Evolutionary conservation across 2,329 filamentous ascomycete genomes (phyloP).

Genomic region (Graphilbum fragrans): DNA sequence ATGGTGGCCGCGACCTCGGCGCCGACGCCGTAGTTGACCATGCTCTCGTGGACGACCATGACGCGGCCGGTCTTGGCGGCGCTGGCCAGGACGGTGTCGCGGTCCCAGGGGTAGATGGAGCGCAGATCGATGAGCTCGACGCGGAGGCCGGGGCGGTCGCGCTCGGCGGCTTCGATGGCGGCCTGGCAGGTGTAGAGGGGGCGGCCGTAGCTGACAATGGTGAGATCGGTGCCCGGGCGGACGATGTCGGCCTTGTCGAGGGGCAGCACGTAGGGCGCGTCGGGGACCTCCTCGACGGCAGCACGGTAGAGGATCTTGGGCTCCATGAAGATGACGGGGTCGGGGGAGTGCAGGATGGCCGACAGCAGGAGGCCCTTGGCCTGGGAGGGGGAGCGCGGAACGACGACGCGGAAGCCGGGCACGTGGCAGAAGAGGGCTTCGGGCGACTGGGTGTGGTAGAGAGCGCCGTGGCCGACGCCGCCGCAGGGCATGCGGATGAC

Average conservation of each 20-base stretch:
- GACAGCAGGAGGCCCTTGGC: constrained; percentile 77
- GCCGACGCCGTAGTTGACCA: constrained; percentile 80
- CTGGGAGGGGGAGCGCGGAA: constrained; percentile 75
- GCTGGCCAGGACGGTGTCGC: constrained; percentile 65
- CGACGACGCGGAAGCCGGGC: constrained; percentile 72
- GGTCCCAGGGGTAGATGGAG: constrained; percentile 87
- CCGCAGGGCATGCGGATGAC: constrained; percentile 87
- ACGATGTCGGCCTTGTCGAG: constrained; percentile 77
- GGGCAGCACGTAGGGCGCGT: constrained; percentile 68
- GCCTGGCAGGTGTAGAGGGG: constrained; percentile 73
- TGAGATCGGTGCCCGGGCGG: constrained; percentile 68
- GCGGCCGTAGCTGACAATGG: constrained; percentile 79
- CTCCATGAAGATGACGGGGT: constrained; percentile 88
- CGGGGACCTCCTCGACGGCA: constrained; percentile 81
- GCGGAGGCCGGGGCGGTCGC: constrained; percentile 64
- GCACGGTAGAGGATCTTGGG: constrained; percentile 88
- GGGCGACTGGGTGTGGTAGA: constrained; percentile 84
- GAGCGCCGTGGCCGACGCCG: constrained; percentile 75
- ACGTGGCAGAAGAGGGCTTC: constrained; percentile 82
- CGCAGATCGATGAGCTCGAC: constrained; percentile 80
- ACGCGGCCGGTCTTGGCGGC: constrained; percentile 79
- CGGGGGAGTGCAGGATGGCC: constrained; percentile 65
- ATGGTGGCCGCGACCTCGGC: constrained; percentile 83
- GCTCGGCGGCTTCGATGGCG: constrained; percentile 62
- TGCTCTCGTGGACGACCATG: constrained; percentile 83